These are phyloP conservation scores for Ustilago hordei DNA, from an alignment of 1,284 basidiomycete species.

Conservation along the genomic window DNA sequence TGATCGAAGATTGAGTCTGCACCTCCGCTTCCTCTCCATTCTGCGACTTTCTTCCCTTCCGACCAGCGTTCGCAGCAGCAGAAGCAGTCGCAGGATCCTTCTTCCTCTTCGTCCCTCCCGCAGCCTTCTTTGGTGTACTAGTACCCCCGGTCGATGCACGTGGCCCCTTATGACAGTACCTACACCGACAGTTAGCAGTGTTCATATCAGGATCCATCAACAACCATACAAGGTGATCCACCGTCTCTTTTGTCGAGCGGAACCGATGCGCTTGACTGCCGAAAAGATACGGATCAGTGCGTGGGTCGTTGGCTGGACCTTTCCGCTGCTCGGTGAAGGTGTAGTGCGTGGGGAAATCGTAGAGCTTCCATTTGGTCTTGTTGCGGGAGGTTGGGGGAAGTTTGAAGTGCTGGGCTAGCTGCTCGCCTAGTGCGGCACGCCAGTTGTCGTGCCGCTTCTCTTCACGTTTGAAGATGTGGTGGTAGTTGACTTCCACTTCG, in stretches of 20 bases:
- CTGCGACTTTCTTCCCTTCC: constrained; percentile 16
- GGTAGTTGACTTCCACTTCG: constrained; percentile 54
- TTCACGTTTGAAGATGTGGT: constrained; percentile 40
- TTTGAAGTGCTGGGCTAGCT: constrained; percentile 42
- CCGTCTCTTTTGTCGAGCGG: constrained; percentile 44
- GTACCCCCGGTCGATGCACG: constrained; percentile 15
- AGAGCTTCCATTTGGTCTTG: constrained; percentile 47
- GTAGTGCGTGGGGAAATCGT: constrained; percentile 54
- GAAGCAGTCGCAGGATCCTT: constrained; percentile 25
- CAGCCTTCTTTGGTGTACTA: constrained; percentile 17
- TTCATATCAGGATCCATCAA: constrained; percentile 46
- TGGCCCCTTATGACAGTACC: constrained; percentile 48
- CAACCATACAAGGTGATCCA: constrained; percentile 52
- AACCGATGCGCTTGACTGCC: constrained; percentile 51
- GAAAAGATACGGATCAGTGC: constrained; percentile 59
- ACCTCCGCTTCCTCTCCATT: constrained; percentile 10
- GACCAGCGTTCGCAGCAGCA: constrained; percentile 18
- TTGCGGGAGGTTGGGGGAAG: constrained; percentile 27
- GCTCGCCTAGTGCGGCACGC: constrained; percentile 38
- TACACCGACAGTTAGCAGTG: constrained; percentile 46
- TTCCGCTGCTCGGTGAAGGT: constrained; percentile 59
- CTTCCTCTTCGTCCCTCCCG: constrained; percentile 30
- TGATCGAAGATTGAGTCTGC: constrained; percentile 22
- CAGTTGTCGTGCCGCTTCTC: constrained; percentile 39
- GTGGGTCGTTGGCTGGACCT: constrained; percentile 25